Percentiles rank a stretch among this genome's conserved stretches.
Evolutionary conservation across 345 rosid species (phyloP).

Genomic region (Bretschneidera sinensis): DNA sequence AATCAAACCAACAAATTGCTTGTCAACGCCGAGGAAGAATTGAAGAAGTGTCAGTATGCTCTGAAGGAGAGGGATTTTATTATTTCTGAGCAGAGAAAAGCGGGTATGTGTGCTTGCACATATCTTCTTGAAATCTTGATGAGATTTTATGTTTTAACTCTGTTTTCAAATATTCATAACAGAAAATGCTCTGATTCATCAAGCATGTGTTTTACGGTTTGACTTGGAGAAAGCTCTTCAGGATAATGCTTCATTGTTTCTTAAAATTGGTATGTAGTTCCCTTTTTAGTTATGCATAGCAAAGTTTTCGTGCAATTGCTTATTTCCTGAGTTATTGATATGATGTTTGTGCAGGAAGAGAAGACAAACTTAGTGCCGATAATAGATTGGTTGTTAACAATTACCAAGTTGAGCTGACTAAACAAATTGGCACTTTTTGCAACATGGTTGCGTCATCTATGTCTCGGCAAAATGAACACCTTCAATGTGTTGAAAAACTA

Average conservation of each 20-base stretch:
- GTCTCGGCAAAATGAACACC: constrained; percentile 71
- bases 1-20: constrained; percentile 60
- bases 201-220: constrained; percentile 67
- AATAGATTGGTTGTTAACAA: constrained; percentile 65
- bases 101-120: constrained; percentile 45
- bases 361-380: constrained; percentile 69
- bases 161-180: constrained; percentile 17
- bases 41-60: constrained; percentile 71
- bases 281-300: neutral
- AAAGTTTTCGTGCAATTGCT: neutral
- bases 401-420: constrained; percentile 60
- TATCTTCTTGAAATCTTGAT: neutral
- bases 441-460: constrained; percentile 54
- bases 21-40: constrained; percentile 58
- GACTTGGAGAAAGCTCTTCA: constrained; percentile 77
- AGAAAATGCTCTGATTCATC: constrained; percentile 83
- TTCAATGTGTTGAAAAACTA: constrained; percentile 58
- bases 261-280: constrained; percentile 66
- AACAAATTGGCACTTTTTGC: constrained; percentile 60
- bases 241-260: constrained; percentile 74
- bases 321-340: constrained; percentile 4
- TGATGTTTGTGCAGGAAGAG: constrained; percentile 53
- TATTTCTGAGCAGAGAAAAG: constrained; percentile 84
- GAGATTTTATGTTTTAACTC: constrained; percentile 5
- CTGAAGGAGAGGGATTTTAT: constrained; percentile 80